A percentile compares a stretch with the other conserved stretches of the same genome.
Evolutionary conservation across 164 flowering plant genomes (phyloP).

Genomic region (grape (Vitis vinifera)): DNA sequence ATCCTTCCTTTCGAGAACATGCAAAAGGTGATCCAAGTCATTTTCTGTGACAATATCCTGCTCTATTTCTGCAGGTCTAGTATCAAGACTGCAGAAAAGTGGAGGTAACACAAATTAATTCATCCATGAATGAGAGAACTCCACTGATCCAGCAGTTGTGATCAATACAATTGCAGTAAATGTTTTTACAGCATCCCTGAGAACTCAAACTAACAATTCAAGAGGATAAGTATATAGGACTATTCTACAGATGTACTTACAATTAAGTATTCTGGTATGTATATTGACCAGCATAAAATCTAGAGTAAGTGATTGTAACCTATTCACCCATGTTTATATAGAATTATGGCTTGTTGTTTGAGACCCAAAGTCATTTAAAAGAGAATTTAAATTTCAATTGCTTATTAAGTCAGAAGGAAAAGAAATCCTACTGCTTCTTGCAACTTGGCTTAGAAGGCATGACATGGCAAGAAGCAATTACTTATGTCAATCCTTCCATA

Average conservation of each 20-base stretch:
- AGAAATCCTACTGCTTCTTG: too few species aligned
- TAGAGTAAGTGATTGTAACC: not conserved
- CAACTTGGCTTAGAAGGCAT: too few species aligned
- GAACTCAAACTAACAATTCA: not conserved
- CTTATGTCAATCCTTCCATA: too few species aligned
- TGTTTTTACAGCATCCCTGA: not conserved
- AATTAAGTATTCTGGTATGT: not conserved
- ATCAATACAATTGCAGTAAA: not conserved
- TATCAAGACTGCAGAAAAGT: conserved; percentile 18
- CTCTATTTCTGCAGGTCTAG: conserved; percentile 23
- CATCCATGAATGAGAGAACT: not conserved
- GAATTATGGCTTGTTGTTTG: too few species aligned
- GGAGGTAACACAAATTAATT: not conserved
- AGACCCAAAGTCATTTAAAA: too few species aligned
- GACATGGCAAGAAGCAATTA: too few species aligned
- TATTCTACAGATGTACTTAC: too few species aligned
- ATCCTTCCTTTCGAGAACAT: conserved; percentile 61
- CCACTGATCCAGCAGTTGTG: not conserved
- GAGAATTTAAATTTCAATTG: too few species aligned
- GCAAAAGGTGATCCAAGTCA: conserved; percentile 76
- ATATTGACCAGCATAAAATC: not conserved
- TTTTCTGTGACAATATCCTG: conserved; percentile 58
- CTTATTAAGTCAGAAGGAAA: too few species aligned
- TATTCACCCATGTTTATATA: too few species aligned
- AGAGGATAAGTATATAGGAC: not conserved